Conservation (phyloP, 2,329 filamentous ascomycete species). For the Colletotrichum sublineola region DNA sequence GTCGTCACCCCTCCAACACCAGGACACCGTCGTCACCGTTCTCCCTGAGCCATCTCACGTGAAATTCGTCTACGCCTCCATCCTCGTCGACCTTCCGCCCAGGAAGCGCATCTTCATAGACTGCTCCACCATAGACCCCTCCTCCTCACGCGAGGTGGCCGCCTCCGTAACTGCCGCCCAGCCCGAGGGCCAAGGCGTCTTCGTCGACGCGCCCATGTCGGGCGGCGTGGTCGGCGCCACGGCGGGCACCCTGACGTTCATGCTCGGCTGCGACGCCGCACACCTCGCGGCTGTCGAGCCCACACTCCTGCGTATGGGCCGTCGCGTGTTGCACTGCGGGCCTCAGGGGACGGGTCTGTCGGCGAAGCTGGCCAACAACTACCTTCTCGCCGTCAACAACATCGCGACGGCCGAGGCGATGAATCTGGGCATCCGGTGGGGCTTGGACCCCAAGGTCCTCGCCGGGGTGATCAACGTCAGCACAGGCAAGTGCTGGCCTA, state of each 20-base stretch:
- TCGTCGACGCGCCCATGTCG: slow-evolving; percentile 97
- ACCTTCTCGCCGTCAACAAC: slow-evolving; percentile 94
- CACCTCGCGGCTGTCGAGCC: slow-evolving; percentile 75
- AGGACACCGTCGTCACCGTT: slow-evolving; percentile 91
- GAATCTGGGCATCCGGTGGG: slow-evolving; percentile 73
- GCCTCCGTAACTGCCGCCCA: slow-evolving; percentile 73
- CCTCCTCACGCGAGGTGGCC: slow-evolving; percentile 84
- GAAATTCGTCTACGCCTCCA: slow-evolving; percentile 82
- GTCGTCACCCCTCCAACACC: slow-evolving; percentile 39
- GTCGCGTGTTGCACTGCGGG: slow-evolving; percentile 87
- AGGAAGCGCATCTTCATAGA: slow-evolving; percentile 88
- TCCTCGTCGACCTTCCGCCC: slow-evolving; percentile 71
- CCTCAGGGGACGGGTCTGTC: slow-evolving; percentile 86
- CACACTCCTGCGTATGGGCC: slow-evolving; percentile 85
- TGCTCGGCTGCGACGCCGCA: slow-evolving; percentile 81
- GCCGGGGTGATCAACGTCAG: slow-evolving; percentile 92
- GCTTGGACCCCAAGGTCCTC: slow-evolving; percentile 73
- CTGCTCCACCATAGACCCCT: slow-evolving; percentile 95
- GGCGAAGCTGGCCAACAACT: slow-evolving; percentile 97
- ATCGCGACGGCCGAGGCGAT: slow-evolving; percentile 77
- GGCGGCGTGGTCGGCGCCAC: slow-evolving; percentile 93
- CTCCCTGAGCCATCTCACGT: slow-evolving; percentile 93
- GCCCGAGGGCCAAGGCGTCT: slow-evolving; percentile 69
- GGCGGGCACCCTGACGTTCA: slow-evolving; percentile 92
- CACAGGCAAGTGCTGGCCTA: slow-evolving; percentile 96